Conservation (phyloP, 805 yeast genomes). For the Nakazawaea populi region DNA sequence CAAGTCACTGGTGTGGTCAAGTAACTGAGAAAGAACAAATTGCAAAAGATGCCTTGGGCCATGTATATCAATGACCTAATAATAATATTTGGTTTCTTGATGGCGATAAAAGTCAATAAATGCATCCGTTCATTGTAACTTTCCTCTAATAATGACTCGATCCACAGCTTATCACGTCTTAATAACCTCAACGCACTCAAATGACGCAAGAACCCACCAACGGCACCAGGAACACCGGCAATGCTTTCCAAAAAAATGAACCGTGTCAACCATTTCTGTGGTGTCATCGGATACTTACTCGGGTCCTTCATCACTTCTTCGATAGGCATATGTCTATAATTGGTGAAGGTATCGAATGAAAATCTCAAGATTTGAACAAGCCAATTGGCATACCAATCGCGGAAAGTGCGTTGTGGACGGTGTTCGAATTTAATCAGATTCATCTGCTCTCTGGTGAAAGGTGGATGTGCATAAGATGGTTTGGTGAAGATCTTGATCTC, state of each 20-base stretch:
- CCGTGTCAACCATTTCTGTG: constrained; percentile 57
- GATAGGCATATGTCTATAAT: constrained; percentile 45
- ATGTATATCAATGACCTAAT: constrained; percentile 47
- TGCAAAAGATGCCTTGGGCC: constrained; percentile 70
- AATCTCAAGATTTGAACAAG: constrained; percentile 39
- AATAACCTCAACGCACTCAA: constrained; percentile 56
- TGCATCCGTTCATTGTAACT: constrained; percentile 81
- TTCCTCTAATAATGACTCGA: constrained; percentile 67
- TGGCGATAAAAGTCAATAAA: constrained; percentile 57
- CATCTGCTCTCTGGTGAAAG: constrained; percentile 30
- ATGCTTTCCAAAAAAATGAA: constrained; percentile 61
- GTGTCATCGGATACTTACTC: constrained; percentile 44
- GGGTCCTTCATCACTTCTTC: constrained; percentile 21
- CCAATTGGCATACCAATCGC: constrained; percentile 48
- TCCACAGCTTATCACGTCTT: constrained; percentile 67
- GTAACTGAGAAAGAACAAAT: constrained; percentile 56
- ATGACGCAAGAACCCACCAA: constrained; percentile 68
- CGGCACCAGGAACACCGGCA: constrained; percentile 81
- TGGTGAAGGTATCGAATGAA: constrained; percentile 57
- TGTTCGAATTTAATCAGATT: constrained; percentile 42
- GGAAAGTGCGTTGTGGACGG: constrained; percentile 36
- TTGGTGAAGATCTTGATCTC: constrained; percentile 19
- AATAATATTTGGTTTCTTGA: constrained; percentile 57
- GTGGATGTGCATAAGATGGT: constrained; percentile 39
- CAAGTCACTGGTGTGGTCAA: constrained; percentile 56